phyloP scores from a whole-genome alignment of 2,329 filamentous ascomycete species.

The Trichoderma citrinoviride region DNA sequence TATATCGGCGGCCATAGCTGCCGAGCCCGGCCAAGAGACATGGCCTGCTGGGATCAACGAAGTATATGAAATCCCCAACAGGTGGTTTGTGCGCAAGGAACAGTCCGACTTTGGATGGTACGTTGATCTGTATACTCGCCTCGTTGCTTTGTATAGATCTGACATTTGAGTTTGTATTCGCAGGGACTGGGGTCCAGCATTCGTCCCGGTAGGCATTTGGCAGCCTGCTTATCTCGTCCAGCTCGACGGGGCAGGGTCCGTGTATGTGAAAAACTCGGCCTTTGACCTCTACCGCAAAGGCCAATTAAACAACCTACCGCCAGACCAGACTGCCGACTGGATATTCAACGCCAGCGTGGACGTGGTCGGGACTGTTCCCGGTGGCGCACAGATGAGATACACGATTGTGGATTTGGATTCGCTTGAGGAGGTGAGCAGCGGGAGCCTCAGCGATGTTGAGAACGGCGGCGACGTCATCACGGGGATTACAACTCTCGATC shows the following conservation, averaged over 20 bases:
- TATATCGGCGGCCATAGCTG: conserved; percentile 1
- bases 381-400: neutral
- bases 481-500: neutral
- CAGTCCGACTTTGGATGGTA: conserved; percentile 14
- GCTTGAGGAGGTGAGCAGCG: neutral
- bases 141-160: no score
- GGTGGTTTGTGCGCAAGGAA: conserved; percentile 1
- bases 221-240: conserved; percentile 6
- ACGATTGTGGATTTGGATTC: neutral
- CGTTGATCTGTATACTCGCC: neutral
- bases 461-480: neutral
- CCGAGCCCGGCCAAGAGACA: conserved; percentile 4
- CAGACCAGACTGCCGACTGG: conserved; percentile 4
- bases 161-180: neutral
- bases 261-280: conserved; percentile 7
- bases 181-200: conserved; percentile 9
- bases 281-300: conserved; percentile 6
- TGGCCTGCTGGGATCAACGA: conserved; percentile 6
- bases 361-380: neutral
- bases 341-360: conserved; percentile 5
- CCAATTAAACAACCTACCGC: conserved; percentile 5
- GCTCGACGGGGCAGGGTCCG: neutral
- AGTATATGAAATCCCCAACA: conserved; percentile 7
- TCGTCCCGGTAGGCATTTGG: conserved; percentile 7
- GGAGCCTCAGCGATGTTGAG: neutral